These are phyloP conservation scores for Gardenia jasminoides DNA, from an alignment of 257 asterid genomes.

Conservation along the genomic window DNA sequence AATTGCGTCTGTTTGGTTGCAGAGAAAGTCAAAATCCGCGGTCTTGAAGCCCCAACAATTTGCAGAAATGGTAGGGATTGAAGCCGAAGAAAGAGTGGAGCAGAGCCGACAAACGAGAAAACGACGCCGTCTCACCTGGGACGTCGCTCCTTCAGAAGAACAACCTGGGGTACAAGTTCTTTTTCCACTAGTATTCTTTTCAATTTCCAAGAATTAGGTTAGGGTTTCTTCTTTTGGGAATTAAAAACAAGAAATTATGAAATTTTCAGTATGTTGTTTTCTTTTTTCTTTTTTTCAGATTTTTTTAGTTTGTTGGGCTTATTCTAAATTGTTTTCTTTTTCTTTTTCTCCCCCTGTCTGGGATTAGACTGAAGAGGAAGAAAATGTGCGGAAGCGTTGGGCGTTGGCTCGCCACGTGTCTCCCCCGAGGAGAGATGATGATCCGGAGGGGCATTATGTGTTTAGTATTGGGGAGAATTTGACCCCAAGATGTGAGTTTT, in stretches of 20 bases:
- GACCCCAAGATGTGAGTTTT: constrained; percentile 67
- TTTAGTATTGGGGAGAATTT: constrained; percentile 76
- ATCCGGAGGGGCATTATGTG: constrained; percentile 72
- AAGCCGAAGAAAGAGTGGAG: constrained; percentile 29
- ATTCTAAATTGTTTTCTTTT: background rate
- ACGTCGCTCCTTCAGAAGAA: constrained; percentile 43
- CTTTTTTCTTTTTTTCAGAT: background rate
- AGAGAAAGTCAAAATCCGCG: background rate
- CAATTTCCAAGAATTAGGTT: constrained; percentile 19
- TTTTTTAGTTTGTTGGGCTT: background rate
- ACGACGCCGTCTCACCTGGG: constrained; percentile 70
- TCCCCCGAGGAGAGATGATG: constrained; percentile 73
- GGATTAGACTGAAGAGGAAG: constrained; percentile 43
- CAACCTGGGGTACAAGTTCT: constrained; percentile 31
- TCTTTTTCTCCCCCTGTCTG: background rate
- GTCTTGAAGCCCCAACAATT: background rate
- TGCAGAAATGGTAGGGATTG: constrained; percentile 16
- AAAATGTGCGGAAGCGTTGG: constrained; percentile 33
- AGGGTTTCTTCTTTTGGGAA: constrained; percentile 19
- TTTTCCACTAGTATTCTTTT: background rate
- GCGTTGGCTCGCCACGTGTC: constrained; percentile 45
- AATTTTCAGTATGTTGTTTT: constrained; percentile 5
- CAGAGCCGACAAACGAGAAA: constrained; percentile 41
- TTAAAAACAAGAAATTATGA: background rate
- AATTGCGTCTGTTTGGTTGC: background rate